A percentile compares a stretch with the other conserved stretches of the same genome.
Evolutionary conservation across 108 stramenopile genomes (phyloP).

Genomic region (Nannochloropsis oceanica): DNA sequence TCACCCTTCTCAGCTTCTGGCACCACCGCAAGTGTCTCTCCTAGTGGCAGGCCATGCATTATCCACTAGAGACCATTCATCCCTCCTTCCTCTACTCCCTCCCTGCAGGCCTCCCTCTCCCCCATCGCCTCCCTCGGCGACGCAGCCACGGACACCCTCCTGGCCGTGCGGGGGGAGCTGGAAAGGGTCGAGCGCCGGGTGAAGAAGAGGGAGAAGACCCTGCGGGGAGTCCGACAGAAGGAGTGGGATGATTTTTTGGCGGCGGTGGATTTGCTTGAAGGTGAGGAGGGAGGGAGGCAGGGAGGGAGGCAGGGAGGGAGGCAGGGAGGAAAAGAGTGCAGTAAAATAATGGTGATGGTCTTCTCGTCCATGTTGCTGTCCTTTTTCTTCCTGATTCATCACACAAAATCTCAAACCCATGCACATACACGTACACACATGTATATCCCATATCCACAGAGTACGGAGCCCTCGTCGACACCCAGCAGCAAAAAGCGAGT

Average conservation of each 20-base stretch:
- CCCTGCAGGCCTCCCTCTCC: not conserved
- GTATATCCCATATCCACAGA: not conserved
- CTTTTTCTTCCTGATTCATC: no score
- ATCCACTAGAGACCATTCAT: no score
- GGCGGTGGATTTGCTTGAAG: not conserved
- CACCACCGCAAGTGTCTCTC: no score
- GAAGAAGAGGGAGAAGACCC: not conserved
- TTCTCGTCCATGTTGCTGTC: not conserved
- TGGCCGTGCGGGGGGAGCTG: not conserved
- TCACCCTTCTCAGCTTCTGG: no score
- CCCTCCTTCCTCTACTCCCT: not conserved
- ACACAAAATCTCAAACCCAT: no score
- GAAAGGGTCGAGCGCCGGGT: not conserved
- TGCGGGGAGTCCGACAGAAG: not conserved
- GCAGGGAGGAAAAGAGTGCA: not conserved
- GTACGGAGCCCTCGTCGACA: not conserved
- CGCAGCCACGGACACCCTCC: not conserved
- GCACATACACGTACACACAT: not conserved
- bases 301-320: not conserved
- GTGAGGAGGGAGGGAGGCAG: not conserved
- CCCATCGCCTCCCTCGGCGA: not conserved
- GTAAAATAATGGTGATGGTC: not conserved
- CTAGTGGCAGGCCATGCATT: no score
- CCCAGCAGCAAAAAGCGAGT: not conserved
- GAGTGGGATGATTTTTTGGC: not conserved